Conservation (phyloP, 352 stramenopile genomes). For the Blastocystis sp. region DNA sequence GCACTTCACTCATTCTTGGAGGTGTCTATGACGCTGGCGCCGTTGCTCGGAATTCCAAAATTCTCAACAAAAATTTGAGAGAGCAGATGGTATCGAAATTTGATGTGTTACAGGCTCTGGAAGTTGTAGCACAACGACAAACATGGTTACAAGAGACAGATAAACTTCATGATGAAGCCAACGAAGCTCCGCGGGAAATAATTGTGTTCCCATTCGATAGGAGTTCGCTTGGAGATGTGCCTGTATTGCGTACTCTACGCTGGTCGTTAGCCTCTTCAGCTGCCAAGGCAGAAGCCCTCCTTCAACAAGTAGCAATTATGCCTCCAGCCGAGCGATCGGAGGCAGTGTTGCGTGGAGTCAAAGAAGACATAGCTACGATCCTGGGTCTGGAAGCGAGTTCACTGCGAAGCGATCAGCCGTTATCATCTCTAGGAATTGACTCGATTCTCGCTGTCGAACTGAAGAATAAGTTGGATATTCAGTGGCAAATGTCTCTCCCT, state of each 20-base stretch:
- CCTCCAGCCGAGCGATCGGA: not conserved
- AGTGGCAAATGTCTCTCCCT: constrained; percentile 64
- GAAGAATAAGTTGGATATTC: constrained; percentile 59
- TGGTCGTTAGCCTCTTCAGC: constrained; percentile 48
- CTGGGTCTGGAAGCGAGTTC: constrained; percentile 29
- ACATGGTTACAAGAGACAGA: not conserved
- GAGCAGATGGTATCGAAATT: constrained; percentile 54
- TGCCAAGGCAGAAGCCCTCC: constrained; percentile 35
- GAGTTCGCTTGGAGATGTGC: not conserved
- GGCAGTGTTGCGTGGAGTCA: not conserved
- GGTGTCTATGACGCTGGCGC: constrained; percentile 65
- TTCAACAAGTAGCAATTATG: constrained; percentile 12
- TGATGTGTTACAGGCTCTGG: constrained; percentile 31
- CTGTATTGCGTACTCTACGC: not conserved
- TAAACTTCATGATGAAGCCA: not conserved
- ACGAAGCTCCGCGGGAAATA: not conserved
- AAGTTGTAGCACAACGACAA: not conserved
- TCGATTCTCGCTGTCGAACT: constrained; percentile 60
- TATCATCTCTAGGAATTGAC: constrained; percentile 34
- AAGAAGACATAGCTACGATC: constrained; percentile 13
- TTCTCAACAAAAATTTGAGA: constrained; percentile 25
- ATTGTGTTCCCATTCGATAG: constrained; percentile 47
- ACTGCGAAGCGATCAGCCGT: constrained; percentile 25
- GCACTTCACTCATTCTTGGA: constrained; percentile 23
- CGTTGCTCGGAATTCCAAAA: constrained; percentile 13